Conservation (phyloP, 1,139 yeast genomes). For the Pichia sp. region DNA sequence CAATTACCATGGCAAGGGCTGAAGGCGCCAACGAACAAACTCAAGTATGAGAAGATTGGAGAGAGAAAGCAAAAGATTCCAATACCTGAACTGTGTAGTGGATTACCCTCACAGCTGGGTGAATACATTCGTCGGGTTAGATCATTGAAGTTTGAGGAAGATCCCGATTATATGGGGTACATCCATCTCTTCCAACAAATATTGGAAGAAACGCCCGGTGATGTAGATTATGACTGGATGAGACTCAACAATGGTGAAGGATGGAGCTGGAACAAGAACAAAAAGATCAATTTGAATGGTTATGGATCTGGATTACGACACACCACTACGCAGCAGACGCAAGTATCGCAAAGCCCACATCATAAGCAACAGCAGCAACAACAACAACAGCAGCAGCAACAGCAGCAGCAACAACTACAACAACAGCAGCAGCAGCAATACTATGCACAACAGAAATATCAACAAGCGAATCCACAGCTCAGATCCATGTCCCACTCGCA, state of each 20-base stretch:
- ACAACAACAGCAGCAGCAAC: constrained; percentile 6
- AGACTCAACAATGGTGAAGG: constrained; percentile 87
- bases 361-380: constrained; percentile 5
- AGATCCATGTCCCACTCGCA: constrained; percentile 1
- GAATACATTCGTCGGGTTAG: constrained; percentile 82
- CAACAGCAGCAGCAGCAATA: constrained; percentile 4
- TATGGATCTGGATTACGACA: constrained; percentile 47
- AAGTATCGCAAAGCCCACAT: constrained; percentile 4
- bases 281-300: constrained; percentile 86
- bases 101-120: constrained; percentile 81
- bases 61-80: constrained; percentile 38
- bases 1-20: constrained; percentile 52
- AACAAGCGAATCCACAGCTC: not conserved
- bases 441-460: not conserved
- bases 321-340: constrained; percentile 10
- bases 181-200: constrained; percentile 70
- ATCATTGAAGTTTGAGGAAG: constrained; percentile 47
- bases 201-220: constrained; percentile 53
- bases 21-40: constrained; percentile 76
- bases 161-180: constrained; percentile 58
- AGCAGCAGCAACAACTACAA: constrained; percentile 5
- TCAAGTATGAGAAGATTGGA: constrained; percentile 72
- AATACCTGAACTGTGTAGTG: constrained; percentile 69
- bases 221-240: constrained; percentile 81
- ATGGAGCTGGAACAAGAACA: constrained; percentile 78